Base-by-base conservation (phyloP, 2,329 filamentous ascomycete species). In the Talaromyces verruculosus region DNA sequence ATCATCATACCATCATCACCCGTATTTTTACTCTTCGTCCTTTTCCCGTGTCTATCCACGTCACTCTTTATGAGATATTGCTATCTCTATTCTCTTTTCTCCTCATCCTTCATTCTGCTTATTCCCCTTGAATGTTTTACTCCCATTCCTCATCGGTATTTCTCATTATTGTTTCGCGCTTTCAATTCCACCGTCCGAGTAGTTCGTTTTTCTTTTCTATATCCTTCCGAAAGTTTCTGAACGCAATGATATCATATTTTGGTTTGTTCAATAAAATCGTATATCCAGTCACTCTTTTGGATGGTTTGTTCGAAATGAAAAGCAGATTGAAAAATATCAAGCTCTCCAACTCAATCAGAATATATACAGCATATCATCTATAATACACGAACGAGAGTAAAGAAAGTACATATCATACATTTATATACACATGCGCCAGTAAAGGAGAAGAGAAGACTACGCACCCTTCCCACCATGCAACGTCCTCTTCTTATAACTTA, bases 401-500 rank as follows among this genome's bases (percentile, higher is more conserved):
- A 53, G 15, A 17, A 25, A 7, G 2, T 39, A 37, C 1, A 39
- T 57, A 22, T 37, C 30, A 39, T 57, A 57, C 47, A 53, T 17
- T n/a, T 25, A 53, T n/a, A 10, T n/a, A 28, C 25, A 17, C 28
- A 25, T 6, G 22, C 37, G 13, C 3, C 39, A 41, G 15, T 17
- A 25, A 22, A 13, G 7, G 22, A 28, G 22, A 5, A 2, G n/a
- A 10, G 13, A 15, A 22, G 17, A 19, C n/a, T 58, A 66, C n/a
- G 60, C 43, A 30, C 65, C 63, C 43, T 68, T 68, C 33, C 55
- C 41, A 33, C 66, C 55, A 65, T 66, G 66, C 47, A 47, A 35
- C 19, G 64, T 67, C 33, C 73, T 72, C 61, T 72, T 74, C 66
- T 67, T 68, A 47, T 67, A 67, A 8, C 71, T 69, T 28, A 74